These are phyloP conservation scores for Globisporangium ultimum DNA, from an alignment of 352 stramenopile species.

Conservation along the genomic window DNA sequence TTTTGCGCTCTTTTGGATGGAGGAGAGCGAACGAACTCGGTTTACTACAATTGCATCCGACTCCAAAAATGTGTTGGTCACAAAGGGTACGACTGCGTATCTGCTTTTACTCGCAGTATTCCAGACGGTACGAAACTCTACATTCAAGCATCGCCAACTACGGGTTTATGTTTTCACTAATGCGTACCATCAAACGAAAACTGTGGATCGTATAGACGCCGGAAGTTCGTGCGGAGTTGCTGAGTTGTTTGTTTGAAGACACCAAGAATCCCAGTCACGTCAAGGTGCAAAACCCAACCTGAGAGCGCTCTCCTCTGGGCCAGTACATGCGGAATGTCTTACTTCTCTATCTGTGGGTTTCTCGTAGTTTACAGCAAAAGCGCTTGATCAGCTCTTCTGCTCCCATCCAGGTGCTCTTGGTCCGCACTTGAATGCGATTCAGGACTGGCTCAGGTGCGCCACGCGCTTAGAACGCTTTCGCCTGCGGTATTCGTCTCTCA, in stretches of 20 bases:
- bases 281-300: conserved; percentile 4
- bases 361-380: conserved; percentile 13
- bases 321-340: background rate
- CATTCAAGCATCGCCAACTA: background rate
- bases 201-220: conserved; percentile 24
- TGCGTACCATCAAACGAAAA: no score
- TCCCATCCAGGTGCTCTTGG: conserved; percentile 31
- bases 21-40: conserved; percentile 13
- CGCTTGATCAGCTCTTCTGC: conserved; percentile 18
- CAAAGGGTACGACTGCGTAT: conserved; percentile 6
- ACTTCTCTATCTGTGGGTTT: background rate
- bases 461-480: background rate
- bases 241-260: conserved; percentile 43
- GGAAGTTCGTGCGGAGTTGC: conserved; percentile 48
- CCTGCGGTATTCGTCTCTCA: conserved; percentile 2
- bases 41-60: background rate
- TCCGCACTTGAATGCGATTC: conserved; percentile 46
- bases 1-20: conserved; percentile 60
- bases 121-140: conserved; percentile 9
- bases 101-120: conserved; percentile 18
- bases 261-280: conserved; percentile 10
- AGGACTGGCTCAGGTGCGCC: conserved; percentile 65
- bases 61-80: background rate
- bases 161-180: background rate
- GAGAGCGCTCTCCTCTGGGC: background rate